These are phyloP conservation scores for Neurospora sp. DNA, from an alignment of 495 filamentous ascomycete genomes.

Conservation along the genomic window DNA sequence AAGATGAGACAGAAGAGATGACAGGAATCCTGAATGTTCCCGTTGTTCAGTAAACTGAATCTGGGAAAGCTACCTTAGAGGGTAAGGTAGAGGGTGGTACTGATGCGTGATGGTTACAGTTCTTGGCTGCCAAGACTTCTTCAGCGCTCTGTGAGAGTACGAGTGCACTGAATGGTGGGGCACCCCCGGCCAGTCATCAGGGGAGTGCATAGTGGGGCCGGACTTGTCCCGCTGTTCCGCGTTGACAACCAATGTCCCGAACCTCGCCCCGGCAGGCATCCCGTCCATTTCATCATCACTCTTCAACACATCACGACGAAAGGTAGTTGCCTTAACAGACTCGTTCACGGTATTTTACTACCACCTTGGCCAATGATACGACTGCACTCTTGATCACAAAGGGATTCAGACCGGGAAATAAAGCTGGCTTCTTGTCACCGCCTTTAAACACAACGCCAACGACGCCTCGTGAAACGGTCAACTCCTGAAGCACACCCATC, in stretches of 20 bases:
- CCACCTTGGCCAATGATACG: too few species aligned
- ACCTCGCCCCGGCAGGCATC: neutral
- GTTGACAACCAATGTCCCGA: neutral
- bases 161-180: neutral
- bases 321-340: neutral
- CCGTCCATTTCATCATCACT: neutral
- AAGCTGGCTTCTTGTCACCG: neutral
- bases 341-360: too few species aligned
- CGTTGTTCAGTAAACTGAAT: neutral
- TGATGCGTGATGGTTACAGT: neutral
- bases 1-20: neutral
- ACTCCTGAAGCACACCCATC: neutral
- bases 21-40: neutral
- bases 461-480: neutral
- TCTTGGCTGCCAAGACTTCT: neutral
- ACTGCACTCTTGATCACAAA: neutral
- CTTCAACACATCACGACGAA: neutral
- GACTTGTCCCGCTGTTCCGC: neutral
- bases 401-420: neutral
- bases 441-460: neutral
- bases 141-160: neutral
- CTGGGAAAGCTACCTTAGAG: neutral
- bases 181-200: neutral
- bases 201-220: neutral
- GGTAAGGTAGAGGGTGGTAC: neutral